Base-by-base conservation (phyloP, 164 flowering plant genomes). In the Paratinospora sagittata region DNA sequence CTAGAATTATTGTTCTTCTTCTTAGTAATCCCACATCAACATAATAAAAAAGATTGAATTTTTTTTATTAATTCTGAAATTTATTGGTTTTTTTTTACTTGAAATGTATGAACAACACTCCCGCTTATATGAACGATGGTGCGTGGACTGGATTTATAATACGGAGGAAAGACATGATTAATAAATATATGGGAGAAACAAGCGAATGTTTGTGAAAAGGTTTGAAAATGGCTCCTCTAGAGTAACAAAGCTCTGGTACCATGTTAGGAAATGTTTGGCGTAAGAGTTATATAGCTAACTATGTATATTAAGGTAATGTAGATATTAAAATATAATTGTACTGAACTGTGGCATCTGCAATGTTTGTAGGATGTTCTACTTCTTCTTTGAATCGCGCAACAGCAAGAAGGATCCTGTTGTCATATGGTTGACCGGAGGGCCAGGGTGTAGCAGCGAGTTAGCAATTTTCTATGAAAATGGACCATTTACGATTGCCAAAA, bases 381-480 rank as follows among this genome's bases (percentile, higher is more conserved):
- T 87, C 47, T 90, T 92, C 88, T 93, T 93, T 39, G 97, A 93
- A 77, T 93, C 98, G 0, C 69, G 93, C 55, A 83, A 41, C 73
- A 87, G 75, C 73, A 85, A 81, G 75, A 66, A 75, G 5, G 93
- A 93, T 73, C 97, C 97, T 2, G 86, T 92, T 4, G 92, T 90
- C 30, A 87, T 89, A 49, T 90, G 93, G 96, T 64, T 89, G 73
- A 84, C 96, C 6, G 93, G 96, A 65, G 96, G 96, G 2, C 93
- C 97, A 33, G 96, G 96, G 2, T 92, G 96, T 66, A 83, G 97
- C 82, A 86, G 92, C 62, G 87, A 82, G 68, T 63, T 89, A 60
- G 97, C 96, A 3, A 67, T 90, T 68, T 89, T 90, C 70, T 90
- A 85, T 69, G 93, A 92, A 74, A 88, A 88, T 78, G 93, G 93